Evolutionary conservation across 805 yeast species (phyloP), one percentile per base, ranked within the genome.

Genomic region (Ogataea dorogensis): DNA sequence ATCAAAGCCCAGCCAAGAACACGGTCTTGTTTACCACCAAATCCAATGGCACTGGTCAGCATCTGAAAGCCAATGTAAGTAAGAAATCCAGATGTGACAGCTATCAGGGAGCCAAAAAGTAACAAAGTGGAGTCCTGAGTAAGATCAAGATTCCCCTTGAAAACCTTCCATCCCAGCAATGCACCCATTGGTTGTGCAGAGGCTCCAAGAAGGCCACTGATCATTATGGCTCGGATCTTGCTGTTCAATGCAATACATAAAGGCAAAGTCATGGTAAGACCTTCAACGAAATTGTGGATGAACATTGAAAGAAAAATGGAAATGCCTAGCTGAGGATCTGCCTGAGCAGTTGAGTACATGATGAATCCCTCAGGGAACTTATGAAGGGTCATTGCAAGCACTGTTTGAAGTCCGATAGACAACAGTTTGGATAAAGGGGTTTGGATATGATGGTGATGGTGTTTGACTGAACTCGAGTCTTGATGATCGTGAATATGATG

Each of bases 301-400:
- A 88, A 77, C 54, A 91, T 69, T 31, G 96, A 87, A 14, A 89
- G 58, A 53, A 93, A 89, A 9, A 91, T 86, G 11, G 86, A 72
- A 14, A 87, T 50, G 0, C 98, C 97, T 17, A 88, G 62, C 40
- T 70, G 63, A 2, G 83, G 77, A 52, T 82, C 85, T 0, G 78
- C 79, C 39, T 67, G 65, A 2, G 87, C 71, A 0, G 93, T 88
- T 21, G 83, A 84, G 57, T 76, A 91, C 29, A 94, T 82, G 36
- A 91, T 79, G 53, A 91, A 86, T 0, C 98, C 98, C 61, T 91
- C 98, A 0, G 98, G 98, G 17, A 91, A 70, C 57, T 93, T 89
- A 63, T 91, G 98, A 18, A 93, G 62, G 0, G 94, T 75, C 18
- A 91, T 77, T 0, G 95, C 98, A 33, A 89, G 58, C 5, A 89